Conservation (phyloP, 225 moss, liverwort and hornwort species). For the Climacium dendroides region DNA sequence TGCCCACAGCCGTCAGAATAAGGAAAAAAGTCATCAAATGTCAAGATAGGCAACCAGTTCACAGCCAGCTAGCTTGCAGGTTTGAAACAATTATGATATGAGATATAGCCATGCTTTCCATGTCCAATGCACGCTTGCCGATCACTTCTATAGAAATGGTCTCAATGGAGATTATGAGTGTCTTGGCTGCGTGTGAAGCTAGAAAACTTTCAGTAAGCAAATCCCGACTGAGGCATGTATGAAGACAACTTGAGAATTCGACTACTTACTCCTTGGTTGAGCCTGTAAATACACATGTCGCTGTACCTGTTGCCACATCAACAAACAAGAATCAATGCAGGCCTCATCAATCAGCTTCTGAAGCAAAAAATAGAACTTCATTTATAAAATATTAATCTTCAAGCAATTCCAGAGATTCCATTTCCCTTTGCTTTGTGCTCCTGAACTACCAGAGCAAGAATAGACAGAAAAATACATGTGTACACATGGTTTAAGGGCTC, state of each 20-base stretch:
- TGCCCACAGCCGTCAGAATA: neutral
- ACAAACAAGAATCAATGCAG: neutral
- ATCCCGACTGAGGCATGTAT: neutral
- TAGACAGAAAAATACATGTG: too few species aligned
- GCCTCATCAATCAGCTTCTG: neutral
- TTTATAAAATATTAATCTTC: neutral
- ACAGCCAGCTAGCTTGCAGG: neutral
- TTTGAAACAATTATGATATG: neutral
- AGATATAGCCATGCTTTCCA: neutral
- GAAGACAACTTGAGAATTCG: neutral
- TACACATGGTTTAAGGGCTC: neutral
- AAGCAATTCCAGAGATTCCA: neutral
- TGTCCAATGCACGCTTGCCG: neutral
- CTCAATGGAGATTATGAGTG: neutral
- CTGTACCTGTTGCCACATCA: neutral
- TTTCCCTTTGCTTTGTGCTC: neutral
- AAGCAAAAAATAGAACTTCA: neutral
- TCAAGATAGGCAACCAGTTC: neutral
- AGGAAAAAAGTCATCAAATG: neutral
- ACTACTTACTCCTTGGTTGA: slow-evolving; percentile 7
- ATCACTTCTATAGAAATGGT: neutral
- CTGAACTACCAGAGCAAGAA: neutral
- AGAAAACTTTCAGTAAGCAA: neutral
- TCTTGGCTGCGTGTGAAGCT: neutral
- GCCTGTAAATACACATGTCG: slow-evolving; percentile 4